Evolutionary conservation across 2,329 filamentous ascomycete genomes (phyloP).

Genomic region (Pyrenochaeta sp.): DNA sequence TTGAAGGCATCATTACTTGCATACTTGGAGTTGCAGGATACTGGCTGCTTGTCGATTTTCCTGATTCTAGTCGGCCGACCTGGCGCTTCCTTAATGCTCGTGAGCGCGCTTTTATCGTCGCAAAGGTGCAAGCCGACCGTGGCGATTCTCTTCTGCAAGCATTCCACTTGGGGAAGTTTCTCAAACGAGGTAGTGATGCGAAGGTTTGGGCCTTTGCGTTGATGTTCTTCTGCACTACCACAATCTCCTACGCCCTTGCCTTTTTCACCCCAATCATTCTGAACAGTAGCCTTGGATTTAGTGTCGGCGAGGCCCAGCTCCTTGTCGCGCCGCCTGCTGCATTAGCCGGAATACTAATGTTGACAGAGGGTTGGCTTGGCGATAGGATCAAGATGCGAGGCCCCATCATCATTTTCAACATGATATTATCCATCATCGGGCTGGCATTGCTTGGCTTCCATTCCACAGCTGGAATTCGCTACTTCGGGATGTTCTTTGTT

Average conservation of each 20-base stretch:
- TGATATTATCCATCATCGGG: conserved; percentile 71
- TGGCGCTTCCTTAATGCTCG: conserved; percentile 55
- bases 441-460: conserved; percentile 76
- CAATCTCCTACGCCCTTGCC: conserved; percentile 76
- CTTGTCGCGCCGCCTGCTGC: conserved; percentile 64
- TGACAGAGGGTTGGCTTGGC: conserved; percentile 67
- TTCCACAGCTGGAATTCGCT: conserved; percentile 63
- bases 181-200: conserved; percentile 56
- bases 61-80: conserved; percentile 51
- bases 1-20: conserved; percentile 52
- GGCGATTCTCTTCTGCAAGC: conserved; percentile 58
- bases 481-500: conserved; percentile 78
- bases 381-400: conserved; percentile 73
- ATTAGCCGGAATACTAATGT: conserved; percentile 49
- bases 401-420: conserved; percentile 71
- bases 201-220: conserved; percentile 64
- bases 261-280: conserved; percentile 84
- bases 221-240: conserved; percentile 69
- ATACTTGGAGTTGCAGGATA: conserved; percentile 51
- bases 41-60: conserved; percentile 56
- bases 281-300: conserved; percentile 67
- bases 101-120: conserved; percentile 59
- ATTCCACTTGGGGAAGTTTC: conserved; percentile 58
- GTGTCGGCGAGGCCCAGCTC: conserved; percentile 69
- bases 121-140: conserved; percentile 61